phyloP scores from a whole-genome alignment of 768 basidiomycete genomes.

The Russula griseocarnosa region DNA sequence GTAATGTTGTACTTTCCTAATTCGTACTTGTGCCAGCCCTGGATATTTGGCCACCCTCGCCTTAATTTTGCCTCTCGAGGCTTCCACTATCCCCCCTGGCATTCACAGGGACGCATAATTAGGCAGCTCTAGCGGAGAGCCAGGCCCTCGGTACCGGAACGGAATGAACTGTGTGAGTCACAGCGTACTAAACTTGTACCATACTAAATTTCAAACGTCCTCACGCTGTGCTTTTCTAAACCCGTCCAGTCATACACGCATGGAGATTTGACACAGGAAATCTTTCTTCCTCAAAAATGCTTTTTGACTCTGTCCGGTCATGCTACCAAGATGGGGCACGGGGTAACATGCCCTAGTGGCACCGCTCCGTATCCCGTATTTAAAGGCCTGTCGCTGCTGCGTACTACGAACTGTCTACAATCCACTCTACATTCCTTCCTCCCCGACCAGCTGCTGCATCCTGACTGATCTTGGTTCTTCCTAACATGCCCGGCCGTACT shows the following conservation, averaged over 20 bases:
- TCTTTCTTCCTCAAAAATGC: conserved; percentile 2
- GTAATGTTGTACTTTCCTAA: conserved; percentile 10
- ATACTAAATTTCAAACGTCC: conserved; percentile 18
- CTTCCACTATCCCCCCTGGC: background rate
- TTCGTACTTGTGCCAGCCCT: background rate
- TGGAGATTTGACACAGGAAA: conserved; percentile 26
- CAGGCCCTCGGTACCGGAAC: conserved; percentile 2
- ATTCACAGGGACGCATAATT: conserved; percentile 2
- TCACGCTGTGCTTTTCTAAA: conserved; percentile 13
- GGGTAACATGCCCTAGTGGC: conserved; percentile 5
- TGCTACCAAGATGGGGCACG: conserved; percentile 9
- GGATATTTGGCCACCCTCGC: background rate
- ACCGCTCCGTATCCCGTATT: conserved; percentile 7
- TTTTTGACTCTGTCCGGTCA: conserved; percentile 14
- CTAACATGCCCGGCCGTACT: conserved; percentile 36
- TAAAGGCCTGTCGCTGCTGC: background rate
- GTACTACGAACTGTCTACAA: background rate
- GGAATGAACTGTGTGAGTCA: conserved; percentile 13
- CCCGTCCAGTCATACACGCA: conserved; percentile 11
- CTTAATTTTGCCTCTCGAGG: conserved; percentile 4
- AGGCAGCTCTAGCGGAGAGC: background rate
- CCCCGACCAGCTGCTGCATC: background rate
- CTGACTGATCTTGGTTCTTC: background rate
- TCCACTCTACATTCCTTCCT: background rate
- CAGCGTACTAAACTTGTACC: background rate